These are phyloP conservation scores for Toxoplasma gondii DNA, from an alignment of 169 alveolate species.

Conservation along the genomic window DNA sequence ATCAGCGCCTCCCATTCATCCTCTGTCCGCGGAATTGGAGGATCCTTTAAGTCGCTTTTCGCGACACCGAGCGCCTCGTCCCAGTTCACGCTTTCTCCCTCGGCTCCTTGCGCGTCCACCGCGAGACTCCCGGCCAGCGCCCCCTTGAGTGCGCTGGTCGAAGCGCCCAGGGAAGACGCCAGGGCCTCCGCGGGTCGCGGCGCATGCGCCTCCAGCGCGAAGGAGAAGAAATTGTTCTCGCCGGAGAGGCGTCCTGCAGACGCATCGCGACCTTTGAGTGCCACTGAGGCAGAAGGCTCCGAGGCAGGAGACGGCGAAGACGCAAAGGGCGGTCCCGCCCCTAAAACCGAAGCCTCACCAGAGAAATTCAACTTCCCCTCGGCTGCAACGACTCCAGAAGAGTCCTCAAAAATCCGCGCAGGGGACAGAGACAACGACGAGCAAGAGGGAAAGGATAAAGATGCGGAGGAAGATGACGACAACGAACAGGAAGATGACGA, in stretches of 20 bases:
- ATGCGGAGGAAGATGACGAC: too few relatives aligned
- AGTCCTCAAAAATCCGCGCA: too few relatives aligned
- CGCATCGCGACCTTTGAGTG: not conserved
- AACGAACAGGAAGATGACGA: too few relatives aligned
- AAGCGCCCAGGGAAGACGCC: not conserved
- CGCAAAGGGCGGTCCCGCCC: too few relatives aligned
- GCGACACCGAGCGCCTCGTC: not conserved
- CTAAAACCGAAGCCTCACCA: too few relatives aligned
- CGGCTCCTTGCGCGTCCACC: not conserved
- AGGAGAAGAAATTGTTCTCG: not conserved
- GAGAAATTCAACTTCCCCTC: too few relatives aligned
- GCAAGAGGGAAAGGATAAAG: too few relatives aligned
- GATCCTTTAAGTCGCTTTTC: not conserved
- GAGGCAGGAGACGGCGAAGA: too few relatives aligned
- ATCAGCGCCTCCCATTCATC: slow-evolving; percentile 33
- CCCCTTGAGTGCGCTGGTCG: not conserved
- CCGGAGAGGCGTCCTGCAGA: not conserved
- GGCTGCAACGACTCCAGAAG: too few relatives aligned
- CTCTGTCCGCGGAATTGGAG: not conserved
- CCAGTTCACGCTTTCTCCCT: not conserved
- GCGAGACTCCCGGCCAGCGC: too few relatives aligned
- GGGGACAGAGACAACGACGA: too few relatives aligned
- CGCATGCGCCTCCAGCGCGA: not conserved
- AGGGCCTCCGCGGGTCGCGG: not conserved
- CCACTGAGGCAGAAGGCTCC: too few relatives aligned